These are phyloP conservation scores for Anisodus acutangulus DNA, from an alignment of 257 asterid species.

Conservation along the genomic window DNA sequence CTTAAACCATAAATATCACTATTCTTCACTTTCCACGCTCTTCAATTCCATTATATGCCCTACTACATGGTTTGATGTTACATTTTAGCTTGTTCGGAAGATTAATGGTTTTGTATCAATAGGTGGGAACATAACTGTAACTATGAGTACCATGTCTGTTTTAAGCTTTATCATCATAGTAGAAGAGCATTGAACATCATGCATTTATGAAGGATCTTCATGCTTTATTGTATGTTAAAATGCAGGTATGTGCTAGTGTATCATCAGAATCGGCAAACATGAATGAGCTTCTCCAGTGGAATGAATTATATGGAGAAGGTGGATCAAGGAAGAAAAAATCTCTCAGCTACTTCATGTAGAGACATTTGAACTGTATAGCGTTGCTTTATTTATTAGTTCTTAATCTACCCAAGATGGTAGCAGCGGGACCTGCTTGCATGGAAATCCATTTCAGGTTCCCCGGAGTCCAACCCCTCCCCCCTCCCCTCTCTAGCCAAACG, in stretches of 20 bases:
- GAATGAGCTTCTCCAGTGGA: slow-evolving; percentile 63
- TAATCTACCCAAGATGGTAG: slow-evolving; percentile 26
- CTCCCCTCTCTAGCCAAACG: not conserved
- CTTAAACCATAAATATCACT: not conserved
- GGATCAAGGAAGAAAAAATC: slow-evolving; percentile 58
- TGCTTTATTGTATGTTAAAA: not conserved
- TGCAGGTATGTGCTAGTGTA: slow-evolving; percentile 63
- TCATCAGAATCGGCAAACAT: slow-evolving; percentile 60
- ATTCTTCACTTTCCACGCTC: not conserved
- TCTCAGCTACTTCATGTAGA: slow-evolving; percentile 61
- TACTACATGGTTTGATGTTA: slow-evolving; percentile 1
- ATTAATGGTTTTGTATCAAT: slow-evolving; percentile 18
- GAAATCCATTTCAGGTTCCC: slow-evolving; percentile 31
- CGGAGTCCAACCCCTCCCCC: not conserved
- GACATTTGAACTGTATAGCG: slow-evolving; percentile 33
- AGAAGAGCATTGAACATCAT: not conserved
- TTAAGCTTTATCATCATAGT: not conserved
- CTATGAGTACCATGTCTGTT: no score
- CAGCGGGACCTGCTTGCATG: not conserved
- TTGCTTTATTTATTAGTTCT: slow-evolving; percentile 11
- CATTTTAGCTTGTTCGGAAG: slow-evolving; percentile 5
- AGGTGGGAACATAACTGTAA: not conserved
- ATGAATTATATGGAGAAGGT: slow-evolving; percentile 61
- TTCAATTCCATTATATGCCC: not conserved
- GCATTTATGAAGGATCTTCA: slow-evolving; percentile 8